Percentiles rank a stretch among this genome's conserved stretches.
These are phyloP conservation scores for Vigna nakashimae DNA, from an alignment of 306 rosid species.

Conservation along the genomic window DNA sequence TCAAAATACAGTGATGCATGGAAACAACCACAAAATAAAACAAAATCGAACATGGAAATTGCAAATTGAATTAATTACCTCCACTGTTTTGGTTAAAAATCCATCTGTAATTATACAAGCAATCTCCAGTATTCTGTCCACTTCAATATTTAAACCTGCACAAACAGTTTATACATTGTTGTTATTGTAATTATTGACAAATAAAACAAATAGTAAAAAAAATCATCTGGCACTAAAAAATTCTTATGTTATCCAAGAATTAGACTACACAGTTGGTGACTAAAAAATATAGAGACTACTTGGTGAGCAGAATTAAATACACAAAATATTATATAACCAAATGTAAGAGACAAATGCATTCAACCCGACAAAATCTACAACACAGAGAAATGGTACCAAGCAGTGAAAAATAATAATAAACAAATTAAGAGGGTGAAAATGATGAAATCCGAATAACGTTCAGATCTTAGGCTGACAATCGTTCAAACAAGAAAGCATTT, in stretches of 20 bases:
- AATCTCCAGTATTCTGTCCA: constrained; percentile 90
- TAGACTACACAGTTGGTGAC: constrained; percentile 1
- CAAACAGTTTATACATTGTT: neutral
- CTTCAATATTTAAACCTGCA: constrained; percentile 86
- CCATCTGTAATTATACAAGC: constrained; percentile 96
- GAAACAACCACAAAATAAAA: neutral
- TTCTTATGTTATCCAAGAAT: constrained; percentile 15
- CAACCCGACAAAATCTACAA: constrained; percentile 1
- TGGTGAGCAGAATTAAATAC: neutral
- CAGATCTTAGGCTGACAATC: constrained; percentile 1
- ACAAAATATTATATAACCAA: neutral
- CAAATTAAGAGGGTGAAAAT: neutral
- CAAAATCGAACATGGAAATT: neutral
- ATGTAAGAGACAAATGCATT: neutral
- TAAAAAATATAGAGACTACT: constrained; percentile 1
- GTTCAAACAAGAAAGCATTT: neutral
- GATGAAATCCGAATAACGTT: constrained; percentile 3
- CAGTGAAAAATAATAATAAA: neutral
- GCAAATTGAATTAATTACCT: constrained; percentile 61
- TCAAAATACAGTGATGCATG: constrained; percentile 20
- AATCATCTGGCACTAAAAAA: constrained; percentile 5
- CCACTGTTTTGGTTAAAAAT: constrained; percentile 67
- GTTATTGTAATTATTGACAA: too few species aligned
- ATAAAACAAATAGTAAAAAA: neutral
- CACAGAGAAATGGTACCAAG: constrained; percentile 7